Base-by-base conservation (phyloP, 2,329 filamentous ascomycete species). In the Cladophialophora exuberans region DNA sequence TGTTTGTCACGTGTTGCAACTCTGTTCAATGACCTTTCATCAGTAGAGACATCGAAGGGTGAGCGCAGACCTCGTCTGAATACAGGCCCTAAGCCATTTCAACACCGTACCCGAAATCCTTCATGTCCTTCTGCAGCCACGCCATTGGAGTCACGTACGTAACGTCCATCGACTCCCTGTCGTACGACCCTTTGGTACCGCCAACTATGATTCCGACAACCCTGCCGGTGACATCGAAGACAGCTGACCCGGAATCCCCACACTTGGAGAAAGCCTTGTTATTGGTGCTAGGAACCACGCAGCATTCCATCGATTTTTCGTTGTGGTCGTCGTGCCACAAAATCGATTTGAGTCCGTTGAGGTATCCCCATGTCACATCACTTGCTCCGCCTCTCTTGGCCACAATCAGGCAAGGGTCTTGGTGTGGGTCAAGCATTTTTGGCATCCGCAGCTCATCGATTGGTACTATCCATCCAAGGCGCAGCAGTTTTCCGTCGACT, bases 111-210 rank as follows among this genome's bases (percentile, higher is more conserved):
- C 45, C 31, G 22, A 20, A 25, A 11, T 39, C 28, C 6, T 49
- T 39, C 31, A 39, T 33, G 30, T 35, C 45, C 18, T 36, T 17
- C 20, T 48, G 45, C n/a, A 48, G 17, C 20, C 30, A 31, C 30
- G n/a, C 45, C 45, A 48, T 48, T 30, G 30, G 45, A 36, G 45
- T 35, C 20, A 48, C 45, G 20, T 48, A 48, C 18, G 45, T 48
- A 38, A 48, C 18, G 28, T 48, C 45, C 20, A 35, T n/a, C 6
- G 7, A 22, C 17, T 9, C 13, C 18, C 31, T 23, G 1, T n/a
- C 26, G 6, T 3, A 15, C 20, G 30, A 10, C 6, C 13, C 18
- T 26, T 11, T 1, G 18, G 18, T 18, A 35, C 45, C 45, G 31
- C 45, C 45, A 23, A 35, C 26, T 6, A 48, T 20, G 18, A 48